Percentiles rank a stretch among this genome's conserved stretches.
Conservation (phyloP, 2,329 filamentous ascomycete genomes). For the Teratosphaeria epicoccoides region DNA sequence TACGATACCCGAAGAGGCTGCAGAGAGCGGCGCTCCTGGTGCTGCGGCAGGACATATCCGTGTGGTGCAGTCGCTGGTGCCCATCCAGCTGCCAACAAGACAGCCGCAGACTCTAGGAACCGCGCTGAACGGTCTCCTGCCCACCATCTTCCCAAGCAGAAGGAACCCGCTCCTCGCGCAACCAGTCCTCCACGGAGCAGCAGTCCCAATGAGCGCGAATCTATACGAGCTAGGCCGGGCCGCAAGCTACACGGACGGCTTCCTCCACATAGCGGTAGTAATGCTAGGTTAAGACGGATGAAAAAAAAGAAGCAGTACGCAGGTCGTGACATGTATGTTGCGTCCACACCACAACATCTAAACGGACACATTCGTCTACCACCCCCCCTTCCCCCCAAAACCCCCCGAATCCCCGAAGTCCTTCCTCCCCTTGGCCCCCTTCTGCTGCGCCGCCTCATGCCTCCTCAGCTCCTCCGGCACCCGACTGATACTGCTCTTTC, state of each 20-base stretch:
- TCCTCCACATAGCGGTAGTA: constrained; percentile 70
- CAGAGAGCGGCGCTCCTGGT: constrained; percentile 4
- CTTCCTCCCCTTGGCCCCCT: constrained; percentile 29
- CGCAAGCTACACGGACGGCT: constrained; percentile 84
- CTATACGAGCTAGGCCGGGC: constrained; percentile 74
- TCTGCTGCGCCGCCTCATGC: constrained; percentile 86
- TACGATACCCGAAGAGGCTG: constrained; percentile 17
- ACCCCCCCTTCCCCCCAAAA: constrained; percentile 28
- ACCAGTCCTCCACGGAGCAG: constrained; percentile 74
- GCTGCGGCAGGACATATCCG: constrained; percentile 30
- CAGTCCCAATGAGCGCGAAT: constrained; percentile 67
- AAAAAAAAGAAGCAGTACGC: too few species aligned
- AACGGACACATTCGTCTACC: constrained; percentile 8
- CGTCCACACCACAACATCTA: background rate
- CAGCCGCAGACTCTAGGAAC: constrained; percentile 63
- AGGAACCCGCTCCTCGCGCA: constrained; percentile 75
- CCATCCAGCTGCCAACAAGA: constrained; percentile 33
- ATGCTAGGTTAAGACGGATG: constrained; percentile 51
- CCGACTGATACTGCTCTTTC: constrained; percentile 76
- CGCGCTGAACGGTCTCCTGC: constrained; percentile 64
- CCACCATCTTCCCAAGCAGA: constrained; percentile 75
- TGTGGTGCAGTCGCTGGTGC: constrained; percentile 63
- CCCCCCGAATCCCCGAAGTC: constrained; percentile 26
- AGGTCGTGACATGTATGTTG: too few species aligned
- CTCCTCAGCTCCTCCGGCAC: constrained; percentile 85